Base-by-base conservation (phyloP, 345 rosid species). In the Jatropha curcas region DNA sequence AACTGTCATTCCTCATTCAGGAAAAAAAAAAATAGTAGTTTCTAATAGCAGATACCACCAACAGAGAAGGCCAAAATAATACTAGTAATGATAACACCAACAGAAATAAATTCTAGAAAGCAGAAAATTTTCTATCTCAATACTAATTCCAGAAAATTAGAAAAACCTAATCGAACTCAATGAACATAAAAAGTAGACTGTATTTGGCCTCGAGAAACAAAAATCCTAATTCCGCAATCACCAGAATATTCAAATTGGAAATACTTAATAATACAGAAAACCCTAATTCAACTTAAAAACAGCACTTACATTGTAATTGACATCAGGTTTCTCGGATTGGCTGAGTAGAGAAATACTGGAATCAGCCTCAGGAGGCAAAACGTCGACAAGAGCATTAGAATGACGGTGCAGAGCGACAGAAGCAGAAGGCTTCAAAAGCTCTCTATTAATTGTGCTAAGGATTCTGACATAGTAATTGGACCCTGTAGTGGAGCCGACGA, bases 291-390 rank as follows among this genome's bases (percentile, higher is more conserved):
- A 45, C 11, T 0, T 35, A 65, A 25, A 11, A 64, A 33, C 30
- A 63, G 27, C 7, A 80, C 84, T 80, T 62, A 92, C 99, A 71
- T 86, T 91, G 68, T 95, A 95, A 48, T 94, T 77, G 72, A 95
- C 99, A 46, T 95, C 99, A 5, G 99, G 99, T 83, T 95, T 95
- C 89, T 95, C 99, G 10, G 97, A 90, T 83, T 95, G 99, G 73
- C 92, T 88, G 7, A 95, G 99, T 22, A 95, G 87, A 11, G 99
- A 95, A 74, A 95, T 95, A 61, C 98, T 92, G 25, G 99, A 95
- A 76, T 95, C 99, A 0, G 99, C 99, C 84, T 95, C 99, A 4
- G 98, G 99, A 6, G 99, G 99, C 73, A 95, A 84, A 0, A 95
- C 98, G 73, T 95, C 99, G 19, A 95, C 99, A 3, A 95, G 97